Evolutionary conservation across 2,329 filamentous ascomycete species (phyloP).

Genomic region (Aureobasidium leucospermi): DNA sequence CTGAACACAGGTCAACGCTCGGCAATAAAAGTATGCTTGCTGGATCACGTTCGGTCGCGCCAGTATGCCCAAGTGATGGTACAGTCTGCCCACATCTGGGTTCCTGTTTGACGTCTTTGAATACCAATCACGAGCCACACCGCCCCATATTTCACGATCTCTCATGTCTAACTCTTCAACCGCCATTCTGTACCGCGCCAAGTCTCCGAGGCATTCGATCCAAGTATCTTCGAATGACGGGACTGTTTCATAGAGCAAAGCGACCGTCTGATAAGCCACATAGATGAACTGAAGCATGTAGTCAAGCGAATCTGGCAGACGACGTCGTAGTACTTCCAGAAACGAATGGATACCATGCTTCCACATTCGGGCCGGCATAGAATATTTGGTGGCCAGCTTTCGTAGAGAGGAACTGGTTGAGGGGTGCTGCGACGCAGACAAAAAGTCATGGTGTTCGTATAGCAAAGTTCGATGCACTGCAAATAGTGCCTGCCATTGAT

Average conservation of each 20-base stretch:
- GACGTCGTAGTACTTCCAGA: slow-evolving; percentile 51
- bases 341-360: slow-evolving; percentile 67
- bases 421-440: slow-evolving; percentile 80
- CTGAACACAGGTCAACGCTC: slow-evolving; percentile 60
- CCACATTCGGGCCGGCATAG: slow-evolving; percentile 94
- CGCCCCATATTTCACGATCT: slow-evolving; percentile 74
- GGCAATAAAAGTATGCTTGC: slow-evolving; percentile 66
- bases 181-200: slow-evolving; percentile 82
- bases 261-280: slow-evolving; percentile 83
- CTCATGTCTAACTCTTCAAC: slow-evolving; percentile 70
- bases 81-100: slow-evolving; percentile 68
- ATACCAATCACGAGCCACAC: slow-evolving; percentile 77
- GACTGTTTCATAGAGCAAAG: slow-evolving; percentile 76
- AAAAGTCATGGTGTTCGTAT: slow-evolving; percentile 47
- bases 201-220: slow-evolving; percentile 86
- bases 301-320: slow-evolving; percentile 68
- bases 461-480: slow-evolving; percentile 64
- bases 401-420: slow-evolving; percentile 62
- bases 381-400: slow-evolving; percentile 68
- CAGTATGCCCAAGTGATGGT: slow-evolving; percentile 80
- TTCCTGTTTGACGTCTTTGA: slow-evolving; percentile 69
- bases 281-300: slow-evolving; percentile 92
- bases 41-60: slow-evolving; percentile 62
- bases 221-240: slow-evolving; percentile 78
- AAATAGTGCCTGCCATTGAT: slow-evolving; percentile 81